phyloP scores from a whole-genome alignment of 495 filamentous ascomycete species.

The Lophium mytilinum region DNA sequence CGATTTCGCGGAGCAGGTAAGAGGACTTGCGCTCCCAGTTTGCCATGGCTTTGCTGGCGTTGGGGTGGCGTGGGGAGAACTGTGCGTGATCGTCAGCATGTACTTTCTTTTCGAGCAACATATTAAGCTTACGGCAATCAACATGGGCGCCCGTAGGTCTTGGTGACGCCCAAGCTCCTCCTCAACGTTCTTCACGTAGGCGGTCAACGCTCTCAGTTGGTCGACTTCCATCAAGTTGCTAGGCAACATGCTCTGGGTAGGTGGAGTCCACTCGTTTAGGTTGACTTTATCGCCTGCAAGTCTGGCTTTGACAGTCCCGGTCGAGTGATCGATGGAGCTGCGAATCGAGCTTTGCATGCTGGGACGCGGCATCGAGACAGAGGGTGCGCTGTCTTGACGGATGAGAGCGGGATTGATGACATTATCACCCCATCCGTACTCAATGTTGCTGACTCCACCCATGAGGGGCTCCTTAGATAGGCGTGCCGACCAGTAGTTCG shows the following conservation, averaged over 20 bases:
- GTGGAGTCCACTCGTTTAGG: constrained; percentile 92
- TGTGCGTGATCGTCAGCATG: constrained; percentile 20
- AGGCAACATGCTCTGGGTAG: constrained; percentile 78
- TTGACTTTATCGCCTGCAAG: constrained; percentile 79
- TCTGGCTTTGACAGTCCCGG: constrained; percentile 44
- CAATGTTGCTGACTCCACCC: constrained; percentile 90
- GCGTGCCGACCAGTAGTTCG: constrained; percentile 96
- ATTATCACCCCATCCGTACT: constrained; percentile 94
- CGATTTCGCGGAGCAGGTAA: constrained; percentile 87
- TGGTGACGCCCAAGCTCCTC: constrained; percentile 82
- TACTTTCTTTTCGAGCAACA: not conserved
- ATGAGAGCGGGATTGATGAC: constrained; percentile 71
- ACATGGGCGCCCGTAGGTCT: constrained; percentile 73
- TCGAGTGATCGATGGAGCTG: constrained; percentile 61
- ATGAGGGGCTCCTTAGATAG: constrained; percentile 86
- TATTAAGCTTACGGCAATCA: constrained; percentile 55
- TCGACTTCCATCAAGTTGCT: constrained; percentile 68
- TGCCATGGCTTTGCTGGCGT: constrained; percentile 70
- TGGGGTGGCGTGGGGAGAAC: constrained; percentile 80
- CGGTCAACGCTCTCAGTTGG: constrained; percentile 64
- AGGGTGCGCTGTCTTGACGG: constrained; percentile 33
- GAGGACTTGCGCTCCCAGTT: constrained; percentile 97
- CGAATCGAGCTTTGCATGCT: constrained; percentile 66
- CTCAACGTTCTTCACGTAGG: constrained; percentile 79
- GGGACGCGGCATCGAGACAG: constrained; percentile 35